phyloP scores from a whole-genome alignment of 148 eudicot species.

The Amaranthus palmeri region DNA sequence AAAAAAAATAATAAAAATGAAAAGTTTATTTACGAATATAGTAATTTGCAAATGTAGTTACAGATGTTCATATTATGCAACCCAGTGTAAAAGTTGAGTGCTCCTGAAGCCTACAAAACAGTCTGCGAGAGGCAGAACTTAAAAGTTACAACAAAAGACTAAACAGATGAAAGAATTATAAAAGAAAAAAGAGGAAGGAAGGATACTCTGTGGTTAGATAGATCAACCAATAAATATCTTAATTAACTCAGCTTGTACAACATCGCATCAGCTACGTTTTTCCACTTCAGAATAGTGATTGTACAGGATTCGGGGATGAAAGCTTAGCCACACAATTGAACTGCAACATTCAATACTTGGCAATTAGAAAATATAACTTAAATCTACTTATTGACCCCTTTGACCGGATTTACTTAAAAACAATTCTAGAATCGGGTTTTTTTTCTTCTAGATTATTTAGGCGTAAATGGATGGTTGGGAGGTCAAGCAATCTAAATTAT shows the following conservation, averaged over 20 bases:
- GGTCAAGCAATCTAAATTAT: too few relatives aligned
- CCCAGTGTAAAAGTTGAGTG: slow-evolving; percentile 17
- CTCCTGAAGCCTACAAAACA: slow-evolving; percentile 23
- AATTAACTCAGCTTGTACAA: slow-evolving; percentile 22
- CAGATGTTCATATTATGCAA: slow-evolving; percentile 25
- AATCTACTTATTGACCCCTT: too few relatives aligned
- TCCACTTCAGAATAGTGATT: slow-evolving; percentile 50
- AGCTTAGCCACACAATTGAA: slow-evolving; percentile 67
- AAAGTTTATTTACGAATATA: slow-evolving; percentile 17
- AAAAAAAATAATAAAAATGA: background rate
- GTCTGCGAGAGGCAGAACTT: slow-evolving; percentile 36
- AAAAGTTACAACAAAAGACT: slow-evolving; percentile 19
- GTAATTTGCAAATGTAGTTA: slow-evolving; percentile 28
- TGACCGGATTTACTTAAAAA: background rate
- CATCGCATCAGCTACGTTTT: slow-evolving; percentile 20
- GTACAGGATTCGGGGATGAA: slow-evolving; percentile 39
- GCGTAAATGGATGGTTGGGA: background rate
- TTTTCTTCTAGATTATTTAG: too few relatives aligned
- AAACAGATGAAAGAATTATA: slow-evolving; percentile 20
- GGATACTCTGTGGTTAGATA: slow-evolving; percentile 21
- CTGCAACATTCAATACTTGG: slow-evolving; percentile 37
- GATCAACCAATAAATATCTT: slow-evolving; percentile 28
- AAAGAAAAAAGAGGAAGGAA: slow-evolving; percentile 4
- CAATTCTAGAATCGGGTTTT: background rate
- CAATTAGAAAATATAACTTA: slow-evolving; percentile 23